Base-by-base conservation (phyloP, 495 filamentous ascomycete species). In the Xylaria bambusicola region DNA sequence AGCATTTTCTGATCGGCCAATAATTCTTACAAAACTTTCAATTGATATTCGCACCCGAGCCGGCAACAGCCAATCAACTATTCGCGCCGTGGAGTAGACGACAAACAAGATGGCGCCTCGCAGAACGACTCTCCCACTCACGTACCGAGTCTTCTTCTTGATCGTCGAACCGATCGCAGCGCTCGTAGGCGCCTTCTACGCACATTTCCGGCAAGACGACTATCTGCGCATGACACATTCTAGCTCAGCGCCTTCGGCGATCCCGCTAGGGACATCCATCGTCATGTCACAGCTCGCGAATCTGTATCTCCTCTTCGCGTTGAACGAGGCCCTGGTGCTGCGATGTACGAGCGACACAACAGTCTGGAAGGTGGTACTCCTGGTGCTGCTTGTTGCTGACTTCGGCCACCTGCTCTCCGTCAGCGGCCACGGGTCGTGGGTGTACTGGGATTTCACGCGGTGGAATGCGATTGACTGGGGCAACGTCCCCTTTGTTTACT, bases 381-480 rank as follows among this genome's bases (percentile, higher is more conserved):
- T 85, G 48, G 82, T 78, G 42, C 62, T 90, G 47, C 73, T 90
- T 36, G 64, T 90, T 4, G 88, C 84, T 15, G 88, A 91, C 67
- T 65, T 89, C 24, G 88, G 87, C 1, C 88, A 91, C 68, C 73
- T 90, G 29, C 85, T 82, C 64, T 80, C 80, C 7, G 70, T 89
- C 18, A 66, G 69, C 21, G 60, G 64, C 6, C 65, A 83, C 33
- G 88, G 87, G 0, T 52, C 62, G 1, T 62, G 71, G 49, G 72
- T 87, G 17, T 88, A 87, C 70, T 88, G 77, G 77, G 72, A 79
- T 56, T 70, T 81, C 48, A 64, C 70, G 45, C 55, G 60, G 6
- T 91, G 88, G 88, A 87, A 86, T 63, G 71, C 77, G 0, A 88
- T 88, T 53, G 82, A 88, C 61, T 84, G 77, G 76, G 87, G 86